Percentiles rank a stretch among this genome's conserved stretches.
Evolutionary conservation across 2,329 filamentous ascomycete genomes (phyloP).

Genomic region (Uncinocarpus reesii): DNA sequence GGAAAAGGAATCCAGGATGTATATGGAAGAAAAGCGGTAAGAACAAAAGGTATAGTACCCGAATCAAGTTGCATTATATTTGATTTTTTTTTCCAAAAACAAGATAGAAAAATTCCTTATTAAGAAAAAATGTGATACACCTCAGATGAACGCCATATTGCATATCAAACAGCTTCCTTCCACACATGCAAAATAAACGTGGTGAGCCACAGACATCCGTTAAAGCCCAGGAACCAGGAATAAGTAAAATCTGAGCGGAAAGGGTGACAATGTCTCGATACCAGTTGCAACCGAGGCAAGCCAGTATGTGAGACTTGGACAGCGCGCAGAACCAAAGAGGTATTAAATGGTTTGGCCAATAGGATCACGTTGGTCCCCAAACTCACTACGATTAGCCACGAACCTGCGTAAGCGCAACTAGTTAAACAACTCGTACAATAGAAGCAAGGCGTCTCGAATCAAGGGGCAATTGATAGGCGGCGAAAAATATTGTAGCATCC

Average conservation of each 20-base stretch:
- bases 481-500: slow-evolving; percentile 9
- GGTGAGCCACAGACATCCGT: neutral
- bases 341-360: neutral
- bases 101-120: neutral
- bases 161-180: slow-evolving; percentile 8
- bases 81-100: slow-evolving; percentile 1
- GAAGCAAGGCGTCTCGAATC: neutral
- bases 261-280: neutral
- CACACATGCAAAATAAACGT: slow-evolving; percentile 7
- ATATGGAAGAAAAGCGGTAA: neutral
- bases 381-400: neutral
- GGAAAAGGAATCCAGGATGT: neutral
- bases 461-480: neutral
- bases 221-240: neutral
- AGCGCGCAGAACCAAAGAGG: neutral
- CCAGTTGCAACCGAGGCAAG: neutral
- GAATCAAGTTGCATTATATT: neutral
- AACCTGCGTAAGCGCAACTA: neutral
- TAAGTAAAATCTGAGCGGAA: neutral
- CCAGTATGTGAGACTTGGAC: neutral
- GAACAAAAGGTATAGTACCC: neutral
- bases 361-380: neutral
- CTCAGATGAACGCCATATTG: slow-evolving; percentile 6
- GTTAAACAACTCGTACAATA: neutral
- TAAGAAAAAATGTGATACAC: neutral